These are phyloP conservation scores for Penicillium angulare DNA, from an alignment of 495 filamentous ascomycete species.

Conservation along the genomic window DNA sequence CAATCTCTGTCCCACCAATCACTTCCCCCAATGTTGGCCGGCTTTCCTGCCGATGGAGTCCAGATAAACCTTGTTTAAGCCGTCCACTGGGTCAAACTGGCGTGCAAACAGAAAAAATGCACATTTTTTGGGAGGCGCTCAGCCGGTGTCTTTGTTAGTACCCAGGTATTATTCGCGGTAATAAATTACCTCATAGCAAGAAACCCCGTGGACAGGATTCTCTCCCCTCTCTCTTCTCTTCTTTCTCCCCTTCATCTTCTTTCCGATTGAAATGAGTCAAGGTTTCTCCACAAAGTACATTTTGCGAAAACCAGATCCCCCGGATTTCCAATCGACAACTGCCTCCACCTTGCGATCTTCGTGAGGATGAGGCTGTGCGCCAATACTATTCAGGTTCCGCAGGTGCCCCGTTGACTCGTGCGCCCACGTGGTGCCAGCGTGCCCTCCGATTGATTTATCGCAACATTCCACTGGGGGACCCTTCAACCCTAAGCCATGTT, in stretches of 20 bases:
- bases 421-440: slow-evolving; percentile 46
- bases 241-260: neutral
- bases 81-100: too few species aligned
- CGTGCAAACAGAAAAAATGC: too few species aligned
- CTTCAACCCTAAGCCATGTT: slow-evolving; percentile 35
- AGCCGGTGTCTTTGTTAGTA: too few species aligned
- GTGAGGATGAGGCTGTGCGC: slow-evolving; percentile 31
- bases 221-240: neutral
- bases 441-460: slow-evolving; percentile 21
- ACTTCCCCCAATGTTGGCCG: too few species aligned
- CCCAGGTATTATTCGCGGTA: slow-evolving; percentile 15
- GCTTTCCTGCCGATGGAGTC: too few species aligned
- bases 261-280: neutral
- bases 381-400: slow-evolving; percentile 28
- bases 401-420: slow-evolving; percentile 42
- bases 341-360: slow-evolving; percentile 7
- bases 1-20: slow-evolving; percentile 3
- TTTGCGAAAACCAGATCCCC: neutral
- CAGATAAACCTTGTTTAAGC: too few species aligned
- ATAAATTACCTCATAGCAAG: slow-evolving; percentile 21
- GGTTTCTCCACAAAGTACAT: neutral
- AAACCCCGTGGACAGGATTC: slow-evolving; percentile 20
- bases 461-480: slow-evolving; percentile 22
- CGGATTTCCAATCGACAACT: slow-evolving; percentile 4
- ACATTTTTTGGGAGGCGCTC: too few species aligned